phyloP scores from a whole-genome alignment of 1,284 basidiomycete genomes.

The Anthracocystis setariae region DNA sequence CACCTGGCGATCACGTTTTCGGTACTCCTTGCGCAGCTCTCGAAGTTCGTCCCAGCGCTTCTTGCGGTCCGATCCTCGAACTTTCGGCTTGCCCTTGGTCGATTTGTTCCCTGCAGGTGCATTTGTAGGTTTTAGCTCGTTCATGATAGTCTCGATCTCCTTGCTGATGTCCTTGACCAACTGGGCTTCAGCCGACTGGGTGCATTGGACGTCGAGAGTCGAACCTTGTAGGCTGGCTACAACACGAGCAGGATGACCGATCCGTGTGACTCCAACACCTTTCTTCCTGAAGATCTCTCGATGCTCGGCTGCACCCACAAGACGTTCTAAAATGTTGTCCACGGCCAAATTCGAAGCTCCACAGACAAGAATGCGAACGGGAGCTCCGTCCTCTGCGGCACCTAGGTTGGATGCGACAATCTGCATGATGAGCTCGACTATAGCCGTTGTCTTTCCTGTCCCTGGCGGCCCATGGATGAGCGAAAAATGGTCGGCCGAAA shows the following conservation, averaged over 20 bases:
- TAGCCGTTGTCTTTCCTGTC: constrained; percentile 63
- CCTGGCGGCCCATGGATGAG: constrained; percentile 97
- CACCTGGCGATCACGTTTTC: constrained; percentile 84
- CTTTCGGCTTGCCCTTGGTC: constrained; percentile 68
- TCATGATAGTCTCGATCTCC: constrained; percentile 47
- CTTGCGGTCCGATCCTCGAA: constrained; percentile 81
- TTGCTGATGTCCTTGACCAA: constrained; percentile 57
- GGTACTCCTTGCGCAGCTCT: constrained; percentile 90
- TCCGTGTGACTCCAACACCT: constrained; percentile 48
- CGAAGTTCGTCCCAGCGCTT: constrained; percentile 92
- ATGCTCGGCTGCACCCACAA: constrained; percentile 39
- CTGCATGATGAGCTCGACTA: constrained; percentile 70
- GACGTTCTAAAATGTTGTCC: constrained; percentile 69
- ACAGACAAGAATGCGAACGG: constrained; percentile 79
- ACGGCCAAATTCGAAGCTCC: constrained; percentile 91
- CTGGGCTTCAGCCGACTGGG: constrained; percentile 62
- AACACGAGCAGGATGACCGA: constrained; percentile 83
- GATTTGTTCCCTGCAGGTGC: constrained; percentile 62
- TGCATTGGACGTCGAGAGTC: constrained; percentile 88
- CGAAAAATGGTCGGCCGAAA: constrained; percentile 79
- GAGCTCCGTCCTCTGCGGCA: constrained; percentile 14
- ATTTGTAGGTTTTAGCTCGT: constrained; percentile 35
- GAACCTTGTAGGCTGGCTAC: constrained; percentile 79
- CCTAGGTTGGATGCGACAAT: constrained; percentile 50
- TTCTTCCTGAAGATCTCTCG: constrained; percentile 47